These are phyloP conservation scores for Xerocomellus intermedius DNA, from an alignment of 768 basidiomycete genomes.

Conservation along the genomic window DNA sequence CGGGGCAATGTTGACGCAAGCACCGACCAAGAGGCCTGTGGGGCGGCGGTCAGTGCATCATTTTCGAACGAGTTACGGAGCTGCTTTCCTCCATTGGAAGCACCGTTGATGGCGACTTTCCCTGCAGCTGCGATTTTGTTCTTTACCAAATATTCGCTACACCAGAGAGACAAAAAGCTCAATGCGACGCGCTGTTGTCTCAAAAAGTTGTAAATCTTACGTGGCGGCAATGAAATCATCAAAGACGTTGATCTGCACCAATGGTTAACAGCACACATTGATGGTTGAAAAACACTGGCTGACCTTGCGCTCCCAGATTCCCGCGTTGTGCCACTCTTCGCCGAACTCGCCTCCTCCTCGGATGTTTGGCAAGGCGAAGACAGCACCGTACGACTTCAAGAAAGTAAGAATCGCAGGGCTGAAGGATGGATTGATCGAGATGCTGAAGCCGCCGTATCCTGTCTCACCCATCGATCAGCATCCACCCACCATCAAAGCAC, in stretches of 20 bases:
- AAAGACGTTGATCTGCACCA: constrained; percentile 62
- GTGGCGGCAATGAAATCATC: constrained; percentile 82
- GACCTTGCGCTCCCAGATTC: constrained; percentile 70
- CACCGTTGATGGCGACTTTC: constrained; percentile 77
- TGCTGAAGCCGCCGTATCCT: constrained; percentile 84
- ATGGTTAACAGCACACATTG: constrained; percentile 2
- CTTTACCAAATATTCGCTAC: constrained; percentile 68
- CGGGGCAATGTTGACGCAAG: constrained; percentile 78
- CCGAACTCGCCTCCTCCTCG: constrained; percentile 79
- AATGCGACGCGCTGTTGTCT: neutral
- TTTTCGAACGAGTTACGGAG: neutral
- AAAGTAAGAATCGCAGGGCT: constrained; percentile 70
- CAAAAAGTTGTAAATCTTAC: constrained; percentile 39
- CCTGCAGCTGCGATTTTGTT: constrained; percentile 66
- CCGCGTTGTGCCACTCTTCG: constrained; percentile 80
- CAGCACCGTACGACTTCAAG: constrained; percentile 64
- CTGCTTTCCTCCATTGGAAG: constrained; percentile 71
- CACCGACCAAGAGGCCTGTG: constrained; percentile 74
- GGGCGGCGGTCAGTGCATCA: neutral
- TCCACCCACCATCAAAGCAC: neutral
- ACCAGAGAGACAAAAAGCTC: constrained; percentile 1
- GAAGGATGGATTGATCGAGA: constrained; percentile 72
- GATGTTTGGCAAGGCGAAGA: constrained; percentile 60
- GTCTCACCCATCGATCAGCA: neutral
- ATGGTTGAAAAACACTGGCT: neutral